Conservation (phyloP, 1,284 basidiomycete species). For the Ceratobasidium theobromae region DNA sequence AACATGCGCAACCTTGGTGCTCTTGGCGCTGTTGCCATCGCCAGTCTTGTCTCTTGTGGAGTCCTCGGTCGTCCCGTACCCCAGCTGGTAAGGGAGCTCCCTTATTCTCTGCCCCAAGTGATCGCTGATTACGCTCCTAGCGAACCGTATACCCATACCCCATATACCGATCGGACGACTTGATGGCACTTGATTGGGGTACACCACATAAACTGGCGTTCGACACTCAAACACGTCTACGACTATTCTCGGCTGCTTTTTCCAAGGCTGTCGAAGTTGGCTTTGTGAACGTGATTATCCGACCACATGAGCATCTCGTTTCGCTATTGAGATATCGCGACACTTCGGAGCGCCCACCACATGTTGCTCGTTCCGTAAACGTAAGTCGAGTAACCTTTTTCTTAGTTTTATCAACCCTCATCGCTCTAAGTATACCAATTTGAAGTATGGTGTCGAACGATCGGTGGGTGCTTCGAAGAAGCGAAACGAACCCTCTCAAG, state of each 20-base stretch:
- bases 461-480: too few species aligned
- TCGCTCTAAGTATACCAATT: too few species aligned
- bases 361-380: neutral
- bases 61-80: neutral
- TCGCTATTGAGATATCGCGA: constrained; percentile 7
- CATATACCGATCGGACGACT: neutral
- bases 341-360: neutral
- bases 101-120: too few species aligned
- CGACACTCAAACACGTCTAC: neutral
- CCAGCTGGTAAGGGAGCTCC: too few species aligned
- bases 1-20: constrained; percentile 1
- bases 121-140: too few species aligned
- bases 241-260: neutral
- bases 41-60: neutral
- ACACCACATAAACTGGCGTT: neutral
- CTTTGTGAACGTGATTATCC: constrained; percentile 1
- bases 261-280: constrained; percentile 11
- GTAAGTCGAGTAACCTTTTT: too few species aligned
- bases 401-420: too few species aligned
- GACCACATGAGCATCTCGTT: constrained; percentile 3
- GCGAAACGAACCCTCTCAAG: neutral
- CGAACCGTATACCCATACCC: neutral
- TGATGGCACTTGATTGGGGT: neutral
- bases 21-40: neutral
- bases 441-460: too few species aligned